Evolutionary conservation across 208 protist genomes (phyloP).

Genomic region (Histomonas meleagridis): DNA sequence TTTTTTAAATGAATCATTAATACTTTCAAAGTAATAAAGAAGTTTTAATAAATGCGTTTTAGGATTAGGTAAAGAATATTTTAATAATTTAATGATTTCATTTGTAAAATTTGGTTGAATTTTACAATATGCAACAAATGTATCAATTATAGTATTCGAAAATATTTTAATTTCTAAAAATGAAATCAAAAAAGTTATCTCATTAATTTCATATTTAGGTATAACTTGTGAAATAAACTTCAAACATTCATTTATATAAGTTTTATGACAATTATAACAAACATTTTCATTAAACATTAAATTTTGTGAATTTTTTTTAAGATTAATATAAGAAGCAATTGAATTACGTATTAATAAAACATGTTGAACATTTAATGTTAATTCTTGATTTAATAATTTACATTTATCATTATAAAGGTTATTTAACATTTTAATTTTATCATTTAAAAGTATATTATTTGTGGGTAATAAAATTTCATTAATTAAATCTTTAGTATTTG

Average conservation of each 20-base stretch:
- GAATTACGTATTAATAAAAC: neutral
- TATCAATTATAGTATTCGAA: neutral
- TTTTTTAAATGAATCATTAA: neutral
- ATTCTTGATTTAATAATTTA: neutral
- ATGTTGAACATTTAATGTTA: neutral
- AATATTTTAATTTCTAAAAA: neutral
- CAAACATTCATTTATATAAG: neutral
- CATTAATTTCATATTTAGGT: neutral
- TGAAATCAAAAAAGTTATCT: neutral
- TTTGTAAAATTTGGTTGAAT: neutral
- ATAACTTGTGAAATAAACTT: neutral
- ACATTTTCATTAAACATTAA: neutral
- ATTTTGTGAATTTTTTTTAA: neutral
- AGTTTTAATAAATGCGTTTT: neutral
- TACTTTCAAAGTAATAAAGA: neutral
- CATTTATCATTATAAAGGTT: slow-evolving; percentile 7
- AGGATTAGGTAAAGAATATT: neutral
- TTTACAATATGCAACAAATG: neutral
- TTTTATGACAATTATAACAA: neutral
- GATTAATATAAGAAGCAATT: neutral
- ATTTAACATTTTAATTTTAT: neutral
- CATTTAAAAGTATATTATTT: neutral
- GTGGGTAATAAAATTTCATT: neutral
- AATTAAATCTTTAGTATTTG: neutral
- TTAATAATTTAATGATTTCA: neutral